Percentiles rank a stretch among this genome's conserved stretches.
These are phyloP conservation scores for Tuctoria greenei DNA, from an alignment of 176 grass and related monocot genomes.

Conservation along the genomic window DNA sequence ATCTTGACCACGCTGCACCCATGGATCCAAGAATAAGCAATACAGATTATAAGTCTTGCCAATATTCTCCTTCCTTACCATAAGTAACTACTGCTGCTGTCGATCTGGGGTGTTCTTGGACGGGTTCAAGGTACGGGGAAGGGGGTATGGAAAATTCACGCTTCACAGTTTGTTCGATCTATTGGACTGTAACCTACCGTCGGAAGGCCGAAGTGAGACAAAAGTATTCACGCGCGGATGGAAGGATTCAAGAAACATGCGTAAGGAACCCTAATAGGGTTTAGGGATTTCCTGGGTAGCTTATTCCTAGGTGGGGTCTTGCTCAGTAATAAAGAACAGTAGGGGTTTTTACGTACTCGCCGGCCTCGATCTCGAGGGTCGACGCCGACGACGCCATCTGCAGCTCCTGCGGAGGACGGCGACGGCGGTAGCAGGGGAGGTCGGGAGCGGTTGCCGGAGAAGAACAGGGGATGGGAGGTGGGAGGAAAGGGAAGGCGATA, in stretches of 20 bases:
- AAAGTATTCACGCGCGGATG: not conserved
- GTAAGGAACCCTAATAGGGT: conserved; percentile 21
- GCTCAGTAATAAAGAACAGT: not conserved
- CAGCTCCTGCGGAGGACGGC: conserved; percentile 25
- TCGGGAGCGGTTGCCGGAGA: conserved; percentile 36
- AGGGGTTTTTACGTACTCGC: conserved; percentile 60
- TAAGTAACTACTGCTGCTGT: not conserved
- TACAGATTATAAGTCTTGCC: not conserved
- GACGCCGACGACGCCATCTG: conserved; percentile 62
- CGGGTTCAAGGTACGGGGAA: conserved; percentile 11
- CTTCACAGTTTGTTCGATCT: not conserved
- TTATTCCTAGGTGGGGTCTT: not conserved
- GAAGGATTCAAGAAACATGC: not conserved
- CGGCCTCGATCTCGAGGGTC: conserved; percentile 94
- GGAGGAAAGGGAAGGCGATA: conserved; percentile 11
- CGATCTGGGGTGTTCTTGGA: not conserved
- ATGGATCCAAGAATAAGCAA: conserved; percentile 11
- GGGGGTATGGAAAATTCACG: not conserved
- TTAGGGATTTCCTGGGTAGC: conserved; percentile 24
- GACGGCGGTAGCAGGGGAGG: no score
- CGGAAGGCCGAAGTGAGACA: not conserved
- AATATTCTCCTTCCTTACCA: not conserved
- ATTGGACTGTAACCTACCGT: not conserved
- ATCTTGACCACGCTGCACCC: conserved; percentile 88
- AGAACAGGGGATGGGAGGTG: not conserved